Evolutionary conservation across 2,329 filamentous ascomycete genomes (phyloP), one percentile per base, ranked within the genome.

Genomic region (Fusarium drepaniforme): DNA sequence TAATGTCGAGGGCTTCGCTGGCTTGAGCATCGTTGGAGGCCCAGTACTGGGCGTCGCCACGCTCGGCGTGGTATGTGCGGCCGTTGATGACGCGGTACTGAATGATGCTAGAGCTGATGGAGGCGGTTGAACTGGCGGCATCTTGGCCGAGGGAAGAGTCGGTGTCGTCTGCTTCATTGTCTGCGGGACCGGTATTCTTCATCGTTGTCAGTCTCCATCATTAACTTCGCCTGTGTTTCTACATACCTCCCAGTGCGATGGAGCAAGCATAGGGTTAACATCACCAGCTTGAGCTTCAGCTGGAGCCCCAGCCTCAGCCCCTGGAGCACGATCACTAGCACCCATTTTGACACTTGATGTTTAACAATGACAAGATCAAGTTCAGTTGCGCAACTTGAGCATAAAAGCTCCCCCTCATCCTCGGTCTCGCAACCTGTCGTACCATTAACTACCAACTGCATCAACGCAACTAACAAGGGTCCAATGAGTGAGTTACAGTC

Each of bases 71-170:
- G 18, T 76, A 76, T 3, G 74, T 76, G 0, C 74, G 74, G 28
- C 74, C 74, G 6, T 76, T 75, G n/a, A 76, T 73, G 23, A 75
- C 68, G 3, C 74, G 64, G 13, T 76, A 76, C 12, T 76, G 49
- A 12, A 76, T 61, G 16, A 76, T 76, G 64, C 74, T 76, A 2
- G 74, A 75, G 61, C 71, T 76, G 42, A 76, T 71, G 0, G 71
- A 75, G 1, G 74, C 68, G 0, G 74, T 76, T 1, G 74, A 76
- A 38, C 64, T 76, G 18, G 58, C 40, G 2, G 25, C 25, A 5
- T 73, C 72, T 8, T 76, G 64, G 0, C 74, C 74, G 18, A 75
- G 5, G 3, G 74, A 37, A 3, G 74, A 76, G 37, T 76, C 74
- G 21, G 42, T 18, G 13, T 76, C 73, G 9, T 64, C 63, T 6